Conservation (phyloP, 257 asterid species). For the Datura wrightii region DNA sequence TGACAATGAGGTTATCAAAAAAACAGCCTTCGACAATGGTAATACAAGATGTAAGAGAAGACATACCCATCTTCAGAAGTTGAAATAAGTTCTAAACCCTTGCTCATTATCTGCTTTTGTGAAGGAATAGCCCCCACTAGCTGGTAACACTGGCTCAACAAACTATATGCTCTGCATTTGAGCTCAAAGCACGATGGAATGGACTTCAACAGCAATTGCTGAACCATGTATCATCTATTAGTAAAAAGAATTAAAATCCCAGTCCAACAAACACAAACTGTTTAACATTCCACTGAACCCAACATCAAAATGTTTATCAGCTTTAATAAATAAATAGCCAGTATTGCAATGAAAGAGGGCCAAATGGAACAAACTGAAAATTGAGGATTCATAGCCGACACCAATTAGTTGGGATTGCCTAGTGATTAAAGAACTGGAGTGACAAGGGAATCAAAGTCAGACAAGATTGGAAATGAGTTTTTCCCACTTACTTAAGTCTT, state of each 20-base stretch:
- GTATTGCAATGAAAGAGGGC: background rate
- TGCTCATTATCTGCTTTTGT: slow-evolving; percentile 85
- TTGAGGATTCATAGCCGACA: background rate
- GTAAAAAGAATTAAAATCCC: slow-evolving; percentile 5
- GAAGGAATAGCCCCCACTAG: slow-evolving; percentile 97
- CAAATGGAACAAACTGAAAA: background rate
- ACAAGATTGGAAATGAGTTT: background rate
- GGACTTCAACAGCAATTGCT: slow-evolving; percentile 95
- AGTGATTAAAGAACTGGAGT: background rate
- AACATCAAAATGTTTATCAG: background rate
- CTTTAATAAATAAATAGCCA: background rate
- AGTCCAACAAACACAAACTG: background rate
- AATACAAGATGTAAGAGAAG: slow-evolving; percentile 22
- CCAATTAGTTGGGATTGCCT: background rate
- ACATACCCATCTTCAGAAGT: slow-evolving; percentile 91
- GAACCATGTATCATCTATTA: slow-evolving; percentile 52
- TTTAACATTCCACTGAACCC: background rate
- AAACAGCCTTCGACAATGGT: background rate
- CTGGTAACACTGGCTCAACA: slow-evolving; percentile 97
- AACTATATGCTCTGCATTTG: slow-evolving; percentile 94
- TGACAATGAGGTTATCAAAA: background rate
- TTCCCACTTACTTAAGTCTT: background rate
- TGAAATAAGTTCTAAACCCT: slow-evolving; percentile 85
- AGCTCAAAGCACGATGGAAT: slow-evolving; percentile 98
- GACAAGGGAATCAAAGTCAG: background rate